Evolutionary conservation across 768 basidiomycete species (phyloP).

Genomic region (Chlorophyllum brunneum): DNA sequence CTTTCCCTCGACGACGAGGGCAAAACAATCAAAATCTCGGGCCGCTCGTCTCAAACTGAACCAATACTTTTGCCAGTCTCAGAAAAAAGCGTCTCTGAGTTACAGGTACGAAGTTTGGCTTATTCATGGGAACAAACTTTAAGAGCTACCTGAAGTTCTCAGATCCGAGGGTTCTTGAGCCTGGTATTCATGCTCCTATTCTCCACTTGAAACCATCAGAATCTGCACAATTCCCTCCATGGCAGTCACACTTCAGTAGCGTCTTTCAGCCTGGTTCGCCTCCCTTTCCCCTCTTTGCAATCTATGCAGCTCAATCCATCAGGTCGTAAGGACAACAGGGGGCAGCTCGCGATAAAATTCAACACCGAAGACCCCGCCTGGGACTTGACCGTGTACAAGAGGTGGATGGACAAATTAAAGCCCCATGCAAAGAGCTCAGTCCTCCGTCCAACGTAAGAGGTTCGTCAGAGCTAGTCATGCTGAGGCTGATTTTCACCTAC

Average conservation of each 20-base stretch:
- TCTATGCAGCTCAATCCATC: neutral
- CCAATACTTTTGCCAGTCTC: neutral
- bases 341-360: conserved; percentile 1
- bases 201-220: neutral
- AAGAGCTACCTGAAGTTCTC: neutral
- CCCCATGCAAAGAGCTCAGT: neutral
- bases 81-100: neutral
- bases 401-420: neutral
- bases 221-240: neutral
- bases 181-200: neutral
- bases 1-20: neutral
- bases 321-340: neutral
- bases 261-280: conserved; percentile 4
- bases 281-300: neutral
- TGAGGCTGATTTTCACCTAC: neutral
- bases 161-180: neutral
- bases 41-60: neutral
- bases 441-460: neutral
- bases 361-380: neutral
- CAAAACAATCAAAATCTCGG: neutral
- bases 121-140: neutral
- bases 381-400: neutral
- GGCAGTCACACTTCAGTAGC: neutral
- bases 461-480: neutral
- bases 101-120: neutral